Evolutionary conservation across 306 rosid genomes (phyloP), one percentile per base, ranked within the genome.

Genomic region (Arachis hypogaea): DNA sequence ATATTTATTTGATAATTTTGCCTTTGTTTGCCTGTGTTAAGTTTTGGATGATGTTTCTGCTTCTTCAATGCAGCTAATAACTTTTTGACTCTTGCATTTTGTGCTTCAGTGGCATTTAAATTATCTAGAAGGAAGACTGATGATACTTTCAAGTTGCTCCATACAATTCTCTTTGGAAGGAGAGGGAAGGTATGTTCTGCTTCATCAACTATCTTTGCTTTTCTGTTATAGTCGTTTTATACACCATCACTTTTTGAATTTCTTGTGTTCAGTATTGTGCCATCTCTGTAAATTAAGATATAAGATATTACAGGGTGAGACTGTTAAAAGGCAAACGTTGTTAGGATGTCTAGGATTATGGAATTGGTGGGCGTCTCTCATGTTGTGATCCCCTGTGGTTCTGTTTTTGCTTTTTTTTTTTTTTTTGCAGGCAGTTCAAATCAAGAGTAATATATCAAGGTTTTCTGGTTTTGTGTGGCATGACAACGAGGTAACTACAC

Each of bases 381-480:
- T 72, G 18, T 57, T 78, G 78, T 77, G 43, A 52, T 78, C 22
- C 63, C 47, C 29, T 55, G 60, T 66, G 68, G 76, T 43, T 74
- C 38, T 2, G 11, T 18, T 67, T 58, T 59, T 66, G 29, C 50
- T 68, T 78, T 80, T 22, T 22, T 68, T 78, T 80, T 22, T 22
- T 22, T 22, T 22, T 78, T 73, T 87, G 61, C 96, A 94, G 99
- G 96, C 93, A 72, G 36, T 80, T 81, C 86, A 88, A 85, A 80
- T 95, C 80, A 95, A 95, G 89, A 87, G 86, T 78, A 92, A 95
- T 84, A 92, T 95, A 78, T 90, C 83, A 41, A 80, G 93, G 82
- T 95, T 95, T 87, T 95, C 99, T 75, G 99, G 99, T 79, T 95
- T 95, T 74, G 98, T 87, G 58, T 95, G 99, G 99, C 93, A 59